A percentile compares a stretch with the other conserved stretches of the same genome.
Conservation (phyloP, 495 filamentous ascomycete species). For the Halenospora varia region DNA sequence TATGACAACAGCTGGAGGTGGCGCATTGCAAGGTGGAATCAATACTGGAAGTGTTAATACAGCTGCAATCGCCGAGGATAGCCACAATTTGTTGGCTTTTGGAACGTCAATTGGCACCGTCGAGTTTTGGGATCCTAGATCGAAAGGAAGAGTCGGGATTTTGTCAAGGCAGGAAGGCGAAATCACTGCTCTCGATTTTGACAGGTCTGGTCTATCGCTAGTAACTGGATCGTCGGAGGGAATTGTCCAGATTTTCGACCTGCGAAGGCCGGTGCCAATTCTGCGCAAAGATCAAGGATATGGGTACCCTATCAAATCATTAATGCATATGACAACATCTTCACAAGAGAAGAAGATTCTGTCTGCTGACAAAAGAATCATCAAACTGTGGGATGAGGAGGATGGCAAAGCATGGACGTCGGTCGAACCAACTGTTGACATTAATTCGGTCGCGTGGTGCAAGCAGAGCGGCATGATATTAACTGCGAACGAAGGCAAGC, state of each 20-base stretch:
- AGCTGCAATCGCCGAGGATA: slow-evolving; percentile 82
- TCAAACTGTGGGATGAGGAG: slow-evolving; percentile 90
- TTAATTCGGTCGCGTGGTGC: slow-evolving; percentile 87
- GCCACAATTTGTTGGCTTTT: slow-evolving; percentile 89
- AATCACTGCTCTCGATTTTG: slow-evolving; percentile 85
- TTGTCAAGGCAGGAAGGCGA: slow-evolving; percentile 62
- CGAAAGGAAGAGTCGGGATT: slow-evolving; percentile 74
- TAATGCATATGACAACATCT: slow-evolving; percentile 79
- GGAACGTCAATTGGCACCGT: slow-evolving; percentile 95
- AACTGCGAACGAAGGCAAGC: slow-evolving; percentile 91
- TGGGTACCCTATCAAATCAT: slow-evolving; percentile 85
- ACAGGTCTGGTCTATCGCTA: slow-evolving; percentile 76
- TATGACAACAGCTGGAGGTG: slow-evolving; percentile 53
- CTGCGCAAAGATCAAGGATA: slow-evolving; percentile 94
- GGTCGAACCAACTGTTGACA: slow-evolving; percentile 88
- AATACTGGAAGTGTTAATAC: slow-evolving; percentile 81
- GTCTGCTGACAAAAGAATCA: slow-evolving; percentile 88
- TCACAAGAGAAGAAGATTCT: slow-evolving; percentile 83
- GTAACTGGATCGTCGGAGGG: slow-evolving; percentile 87
- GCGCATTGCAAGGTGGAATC: slow-evolving; percentile 78
- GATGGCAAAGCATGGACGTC: slow-evolving; percentile 88
- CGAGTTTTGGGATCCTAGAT: slow-evolving; percentile 91
- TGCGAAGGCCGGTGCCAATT: slow-evolving; percentile 80
- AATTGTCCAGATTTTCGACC: slow-evolving; percentile 87
- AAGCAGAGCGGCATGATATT: slow-evolving; percentile 86